phyloP scores from a whole-genome alignment of 2,329 filamentous ascomycete species.

The Fusarium foetens region DNA sequence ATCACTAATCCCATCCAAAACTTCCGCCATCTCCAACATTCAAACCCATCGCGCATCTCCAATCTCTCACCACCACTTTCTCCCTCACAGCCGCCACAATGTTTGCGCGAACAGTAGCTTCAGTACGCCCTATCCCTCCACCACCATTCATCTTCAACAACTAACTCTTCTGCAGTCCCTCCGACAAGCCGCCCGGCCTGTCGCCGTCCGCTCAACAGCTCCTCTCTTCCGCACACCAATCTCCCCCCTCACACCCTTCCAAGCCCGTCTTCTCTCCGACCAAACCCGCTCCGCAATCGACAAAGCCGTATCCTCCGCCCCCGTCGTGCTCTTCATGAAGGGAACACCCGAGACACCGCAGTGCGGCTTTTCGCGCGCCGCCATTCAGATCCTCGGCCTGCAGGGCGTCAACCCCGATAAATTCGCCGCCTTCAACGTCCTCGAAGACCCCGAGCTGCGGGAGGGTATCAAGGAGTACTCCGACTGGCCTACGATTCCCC shows the following conservation, averaged over 20 bases:
- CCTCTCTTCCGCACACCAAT: slow-evolving; percentile 41
- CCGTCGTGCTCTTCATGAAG: slow-evolving; percentile 99
- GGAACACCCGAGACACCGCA: slow-evolving; percentile 95
- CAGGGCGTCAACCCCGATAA: slow-evolving; percentile 96
- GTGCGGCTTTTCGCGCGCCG: slow-evolving; percentile 95
- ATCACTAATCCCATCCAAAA: slow-evolving; percentile 40
- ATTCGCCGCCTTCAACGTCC: slow-evolving; percentile 97
- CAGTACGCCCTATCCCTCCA: slow-evolving; percentile 15
- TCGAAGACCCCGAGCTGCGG: slow-evolving; percentile 89
- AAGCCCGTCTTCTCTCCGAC: slow-evolving; percentile 78
- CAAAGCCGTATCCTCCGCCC: slow-evolving; percentile 85
- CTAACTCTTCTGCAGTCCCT: slow-evolving; percentile 45
- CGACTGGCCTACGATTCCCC: slow-evolving; percentile 98
- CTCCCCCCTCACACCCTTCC: slow-evolving; percentile 48
- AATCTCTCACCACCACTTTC: slow-evolving; percentile 19
- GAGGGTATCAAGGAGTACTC: slow-evolving; percentile 98
- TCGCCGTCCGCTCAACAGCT: slow-evolving; percentile 42
- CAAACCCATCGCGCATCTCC: slow-evolving; percentile 2
- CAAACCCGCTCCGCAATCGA: slow-evolving; percentile 87
- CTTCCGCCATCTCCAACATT: slow-evolving; percentile 25
- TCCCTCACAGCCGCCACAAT: slow-evolving; percentile 33
- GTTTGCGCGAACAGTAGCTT: slow-evolving; percentile 45
- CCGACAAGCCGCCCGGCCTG: slow-evolving; percentile 52
- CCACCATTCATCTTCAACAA: background rate
- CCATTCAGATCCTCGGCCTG: slow-evolving; percentile 92